phyloP scores from a whole-genome alignment of 2,329 filamentous ascomycete genomes.

The Gyromitra esculenta region DNA sequence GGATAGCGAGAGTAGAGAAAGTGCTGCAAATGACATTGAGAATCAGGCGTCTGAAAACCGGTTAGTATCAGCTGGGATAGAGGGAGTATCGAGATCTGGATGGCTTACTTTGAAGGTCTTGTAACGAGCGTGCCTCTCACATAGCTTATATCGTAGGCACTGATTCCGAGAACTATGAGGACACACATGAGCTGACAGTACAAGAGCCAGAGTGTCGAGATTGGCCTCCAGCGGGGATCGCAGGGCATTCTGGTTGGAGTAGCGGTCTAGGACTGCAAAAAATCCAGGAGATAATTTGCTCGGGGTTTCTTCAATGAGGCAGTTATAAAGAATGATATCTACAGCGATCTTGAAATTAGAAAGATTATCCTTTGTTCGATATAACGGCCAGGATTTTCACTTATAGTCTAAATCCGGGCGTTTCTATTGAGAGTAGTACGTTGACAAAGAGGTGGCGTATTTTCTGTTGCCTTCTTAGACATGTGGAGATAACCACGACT shows the following conservation, averaged over 20 bases:
- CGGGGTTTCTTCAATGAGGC: not conserved
- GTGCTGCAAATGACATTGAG: constrained; percentile 40
- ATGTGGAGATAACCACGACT: not conserved
- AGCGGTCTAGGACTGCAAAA: not conserved
- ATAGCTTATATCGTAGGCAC: constrained; percentile 39
- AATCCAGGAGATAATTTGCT: not conserved
- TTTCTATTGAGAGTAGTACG: not conserved
- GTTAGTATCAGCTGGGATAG: not conserved
- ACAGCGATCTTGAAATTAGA: not conserved
- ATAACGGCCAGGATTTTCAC: not conserved
- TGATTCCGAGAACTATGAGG: constrained; percentile 36
- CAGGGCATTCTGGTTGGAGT: constrained; percentile 19
- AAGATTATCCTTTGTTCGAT: constrained; percentile 16
- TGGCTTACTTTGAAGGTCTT: constrained; percentile 22
- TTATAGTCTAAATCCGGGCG: not conserved
- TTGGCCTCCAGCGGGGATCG: constrained; percentile 40
- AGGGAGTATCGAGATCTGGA: not conserved
- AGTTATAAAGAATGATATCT: not conserved
- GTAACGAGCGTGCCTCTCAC: constrained; percentile 11
- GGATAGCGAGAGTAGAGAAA: constrained; percentile 12
- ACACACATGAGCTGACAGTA: constrained; percentile 35
- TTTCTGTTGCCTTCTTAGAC: not conserved
- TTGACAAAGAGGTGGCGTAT: constrained; percentile 5
- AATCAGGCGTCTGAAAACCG: constrained; percentile 21
- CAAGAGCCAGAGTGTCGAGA: constrained; percentile 40